Conservation (phyloP, 371 early-diverging fungal genomes). For the Mortierella sp. region DNA sequence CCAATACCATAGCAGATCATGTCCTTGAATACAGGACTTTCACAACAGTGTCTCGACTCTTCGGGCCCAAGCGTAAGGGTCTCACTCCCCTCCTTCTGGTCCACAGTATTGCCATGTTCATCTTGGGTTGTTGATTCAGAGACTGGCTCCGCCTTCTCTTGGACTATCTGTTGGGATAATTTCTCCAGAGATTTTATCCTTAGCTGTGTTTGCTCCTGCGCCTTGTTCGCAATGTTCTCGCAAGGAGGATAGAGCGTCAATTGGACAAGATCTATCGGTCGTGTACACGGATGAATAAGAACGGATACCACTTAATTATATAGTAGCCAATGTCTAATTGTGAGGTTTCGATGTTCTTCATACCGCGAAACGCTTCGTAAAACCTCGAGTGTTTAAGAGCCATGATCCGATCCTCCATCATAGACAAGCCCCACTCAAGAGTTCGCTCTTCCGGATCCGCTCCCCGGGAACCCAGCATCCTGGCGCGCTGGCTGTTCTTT, state of each 20-base stretch:
- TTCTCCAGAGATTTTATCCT: not conserved
- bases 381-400: constrained; percentile 41
- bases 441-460: constrained; percentile 11
- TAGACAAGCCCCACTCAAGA: constrained; percentile 28
- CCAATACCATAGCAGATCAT: constrained; percentile 78
- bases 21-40: constrained; percentile 25
- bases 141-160: not conserved
- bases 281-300: too few species aligned
- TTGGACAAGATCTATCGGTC: constrained; percentile 16
- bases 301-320: too few species aligned
- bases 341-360: too few species aligned
- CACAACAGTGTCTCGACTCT: too few species aligned
- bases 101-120: too few species aligned
- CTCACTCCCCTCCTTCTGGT: not conserved
- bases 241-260: constrained; percentile 30
- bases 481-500: constrained; percentile 47
- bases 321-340: too few species aligned
- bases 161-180: not conserved
- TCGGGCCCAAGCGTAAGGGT: too few species aligned
- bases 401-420: constrained; percentile 26
- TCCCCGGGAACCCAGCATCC: constrained; percentile 22
- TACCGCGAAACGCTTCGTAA: constrained; percentile 43
- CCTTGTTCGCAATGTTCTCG: not conserved
- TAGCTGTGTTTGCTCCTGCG: too few species aligned
- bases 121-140: not conserved